These are phyloP conservation scores for Coemansia sp. DNA, from an alignment of 192 early-diverging fungal genomes.

Conservation along the genomic window DNA sequence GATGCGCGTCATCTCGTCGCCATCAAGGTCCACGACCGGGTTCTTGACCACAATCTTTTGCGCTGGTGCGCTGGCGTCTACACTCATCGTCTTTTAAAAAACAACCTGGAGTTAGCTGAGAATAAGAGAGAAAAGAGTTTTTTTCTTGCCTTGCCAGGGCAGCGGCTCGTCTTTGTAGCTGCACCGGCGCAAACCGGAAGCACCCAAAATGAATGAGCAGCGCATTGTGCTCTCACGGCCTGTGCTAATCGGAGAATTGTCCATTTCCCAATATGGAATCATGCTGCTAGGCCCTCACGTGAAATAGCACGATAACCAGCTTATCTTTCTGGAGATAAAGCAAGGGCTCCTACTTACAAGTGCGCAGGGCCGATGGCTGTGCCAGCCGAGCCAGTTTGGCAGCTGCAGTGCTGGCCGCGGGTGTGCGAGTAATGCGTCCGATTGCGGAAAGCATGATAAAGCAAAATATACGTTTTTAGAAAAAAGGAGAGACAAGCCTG, in stretches of 20 bases:
- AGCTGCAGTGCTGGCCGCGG: constrained; percentile 4
- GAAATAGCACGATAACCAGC: neutral
- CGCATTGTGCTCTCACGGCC: no score
- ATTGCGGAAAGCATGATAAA: constrained; percentile 44
- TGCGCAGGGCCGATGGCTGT: constrained; percentile 1
- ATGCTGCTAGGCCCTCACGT: neutral
- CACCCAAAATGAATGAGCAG: no score
- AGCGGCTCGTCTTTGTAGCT: neutral
- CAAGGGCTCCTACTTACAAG: constrained; percentile 29
- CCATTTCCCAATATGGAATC: constrained; percentile 1
- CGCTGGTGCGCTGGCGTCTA: constrained; percentile 41
- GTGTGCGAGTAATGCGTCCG: constrained; percentile 35
- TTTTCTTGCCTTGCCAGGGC: no score
- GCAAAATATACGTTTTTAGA: neutral
- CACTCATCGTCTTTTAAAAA: constrained; percentile 29
- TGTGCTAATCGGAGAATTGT: constrained; percentile 9
- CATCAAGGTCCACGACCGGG: constrained; percentile 85
- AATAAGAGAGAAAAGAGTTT: neutral
- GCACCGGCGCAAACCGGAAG: constrained; percentile 10
- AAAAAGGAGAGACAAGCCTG: constrained; percentile 6
- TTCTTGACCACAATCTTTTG: constrained; percentile 75
- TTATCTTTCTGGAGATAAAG: constrained; percentile 7
- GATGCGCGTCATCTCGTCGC: constrained; percentile 99
- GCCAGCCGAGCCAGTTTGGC: neutral
- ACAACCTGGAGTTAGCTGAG: neutral